Base-by-base conservation (phyloP, 768 basidiomycete species). In the Cystoderma amianthinum region DNA sequence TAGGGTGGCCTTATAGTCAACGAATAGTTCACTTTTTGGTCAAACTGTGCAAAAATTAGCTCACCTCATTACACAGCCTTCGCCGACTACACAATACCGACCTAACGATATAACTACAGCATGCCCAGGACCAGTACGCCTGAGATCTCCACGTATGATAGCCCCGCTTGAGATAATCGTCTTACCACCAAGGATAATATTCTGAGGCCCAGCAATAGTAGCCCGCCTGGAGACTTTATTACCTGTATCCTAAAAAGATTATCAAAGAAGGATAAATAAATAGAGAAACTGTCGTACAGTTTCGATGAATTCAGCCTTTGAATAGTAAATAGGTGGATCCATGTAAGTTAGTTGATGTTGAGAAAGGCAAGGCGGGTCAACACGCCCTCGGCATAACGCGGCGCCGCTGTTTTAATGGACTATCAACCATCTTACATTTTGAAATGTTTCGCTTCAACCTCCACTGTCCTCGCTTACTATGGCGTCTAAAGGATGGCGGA, bases 161-260 rank as follows among this genome's bases (percentile, higher is more conserved):
- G 89, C 88, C 15, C 81, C 78, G 44, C 78, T 84, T 1, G 92
- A 85, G 44, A 99, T 94, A 59, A 98, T 91, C 2, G 92, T 93
- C 67, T 97, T 96, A 35, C 95, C 96, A 30, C 91, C 92, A 11
- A 99, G 80, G 47, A 97, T 91, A 59, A 98, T 99, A 59, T 96
- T 97, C 61, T 93, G 86, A 9, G 92, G 87, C 1, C 95, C 95
- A 42, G 85, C 80, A 54, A 97, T 96, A 19, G 82, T 85, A 13
- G 92, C 91, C 46, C 87, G 80, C 43, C 91, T 78, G 30, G 90
- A 94, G 33, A 97, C 94, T 62, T 95, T 95, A 70, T 98, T 95
- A 34, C 90, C 91, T 47, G 91, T 94, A 58, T 94, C 92, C 90
- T 93, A 59, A 37, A 42, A 18, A 22, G 44, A 19, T 20, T 20